Conservation (phyloP, 176 grass and related monocot species). For the Alloteropsis semialata region DNA sequence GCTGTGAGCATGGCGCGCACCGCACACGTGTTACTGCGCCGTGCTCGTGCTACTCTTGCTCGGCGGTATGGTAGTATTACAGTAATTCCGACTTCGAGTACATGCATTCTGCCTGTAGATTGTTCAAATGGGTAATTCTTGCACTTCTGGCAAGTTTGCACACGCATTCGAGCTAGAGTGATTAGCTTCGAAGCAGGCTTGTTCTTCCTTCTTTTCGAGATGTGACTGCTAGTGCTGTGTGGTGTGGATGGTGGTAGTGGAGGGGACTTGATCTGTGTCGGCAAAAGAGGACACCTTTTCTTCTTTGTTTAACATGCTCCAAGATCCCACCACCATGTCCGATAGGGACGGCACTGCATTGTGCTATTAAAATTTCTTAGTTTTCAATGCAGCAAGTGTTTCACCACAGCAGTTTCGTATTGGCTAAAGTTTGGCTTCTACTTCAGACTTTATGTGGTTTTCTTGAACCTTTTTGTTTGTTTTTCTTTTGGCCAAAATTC, state of each 20-base stretch:
- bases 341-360: neutral
- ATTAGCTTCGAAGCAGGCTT: neutral
- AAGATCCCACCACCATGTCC: neutral
- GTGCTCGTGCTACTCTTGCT: neutral
- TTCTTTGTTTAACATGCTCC: neutral
- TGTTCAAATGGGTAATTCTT: neutral
- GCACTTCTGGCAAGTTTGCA: neutral
- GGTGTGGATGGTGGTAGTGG: slow-evolving; percentile 20
- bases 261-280: neutral
- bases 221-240: neutral
- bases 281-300: neutral
- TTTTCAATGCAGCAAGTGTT: neutral
- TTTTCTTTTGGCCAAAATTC: neutral
- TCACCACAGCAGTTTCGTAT: neutral
- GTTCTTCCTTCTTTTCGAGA: neutral
- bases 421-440: neutral
- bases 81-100: neutral
- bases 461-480: neutral
- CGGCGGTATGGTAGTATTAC: too few relatives aligned
- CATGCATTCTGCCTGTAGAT: neutral
- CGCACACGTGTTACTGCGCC: neutral
- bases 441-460: neutral
- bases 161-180: neutral
- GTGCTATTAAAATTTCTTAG: neutral
- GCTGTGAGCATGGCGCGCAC: neutral